These are phyloP conservation scores for Massariosphaeria phaeospora DNA, from an alignment of 495 filamentous ascomycete species.

Conservation along the genomic window DNA sequence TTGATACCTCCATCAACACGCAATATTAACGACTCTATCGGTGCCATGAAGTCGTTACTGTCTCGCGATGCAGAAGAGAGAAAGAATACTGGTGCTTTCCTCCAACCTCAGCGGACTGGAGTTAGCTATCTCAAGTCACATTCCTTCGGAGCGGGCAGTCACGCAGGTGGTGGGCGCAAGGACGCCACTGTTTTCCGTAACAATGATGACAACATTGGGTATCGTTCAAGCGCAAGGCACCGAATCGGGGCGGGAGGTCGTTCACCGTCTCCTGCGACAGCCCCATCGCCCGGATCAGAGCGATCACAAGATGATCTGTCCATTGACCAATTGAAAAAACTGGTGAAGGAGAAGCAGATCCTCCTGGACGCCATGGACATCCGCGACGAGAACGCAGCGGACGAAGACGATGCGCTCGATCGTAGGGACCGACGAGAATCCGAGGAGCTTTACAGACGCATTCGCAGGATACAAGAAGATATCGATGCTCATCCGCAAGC, in stretches of 20 bases:
- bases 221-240: constrained; percentile 88
- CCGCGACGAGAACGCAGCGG: constrained; percentile 80
- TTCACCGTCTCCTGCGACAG: constrained; percentile 66
- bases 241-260: constrained; percentile 66
- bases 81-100: constrained; percentile 75
- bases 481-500: constrained; percentile 89
- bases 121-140: constrained; percentile 95
- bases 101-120: constrained; percentile 93
- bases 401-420: constrained; percentile 90
- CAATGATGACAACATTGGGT: constrained; percentile 74
- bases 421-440: constrained; percentile 85
- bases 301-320: constrained; percentile 72
- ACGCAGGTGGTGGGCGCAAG: constrained; percentile 57
- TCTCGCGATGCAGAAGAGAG: constrained; percentile 80
- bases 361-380: constrained; percentile 97
- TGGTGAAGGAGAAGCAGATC: constrained; percentile 90
- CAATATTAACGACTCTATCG: constrained; percentile 86
- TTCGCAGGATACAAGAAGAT: constrained; percentile 92
- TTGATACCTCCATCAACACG: constrained; percentile 94
- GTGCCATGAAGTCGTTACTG: constrained; percentile 87
- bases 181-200: constrained; percentile 97
- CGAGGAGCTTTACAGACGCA: constrained; percentile 88
- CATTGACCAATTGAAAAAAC: constrained; percentile 83
- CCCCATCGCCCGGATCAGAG: constrained; percentile 67
- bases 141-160: constrained; percentile 67